Base-by-base conservation (phyloP, 179 eudicot species). In the Spergularia azorica region DNA sequence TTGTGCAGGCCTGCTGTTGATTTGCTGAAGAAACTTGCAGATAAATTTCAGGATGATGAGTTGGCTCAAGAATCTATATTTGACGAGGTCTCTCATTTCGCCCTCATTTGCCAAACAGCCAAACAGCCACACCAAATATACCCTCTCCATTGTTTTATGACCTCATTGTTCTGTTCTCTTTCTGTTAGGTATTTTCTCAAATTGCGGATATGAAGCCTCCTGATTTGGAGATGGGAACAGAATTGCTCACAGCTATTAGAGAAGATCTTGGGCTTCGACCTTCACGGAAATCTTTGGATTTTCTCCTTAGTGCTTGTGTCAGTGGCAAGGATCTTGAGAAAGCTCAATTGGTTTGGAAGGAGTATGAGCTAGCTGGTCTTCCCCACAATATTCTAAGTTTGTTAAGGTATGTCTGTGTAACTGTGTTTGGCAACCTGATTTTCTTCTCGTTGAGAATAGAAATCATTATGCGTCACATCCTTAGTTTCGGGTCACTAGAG, bases 211-310 rank as follows among this genome's bases (percentile, higher is more conserved):
- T 79, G 71, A 91, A 92, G 72, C 77, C 88, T 38, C 77, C 81
- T 63, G 83, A 86, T 81, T 46, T 92, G 77, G 77, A 90, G 76
- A 81, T 89, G 69, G 98, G 94, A 21, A 62, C 90, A 73, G 77
- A 70, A 75, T 79, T 94, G 83, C 91, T 94, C 74, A 71, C 77
- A 64, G 92, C 93, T 66, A 72, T 90, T 39, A 94, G 90, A 79
- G 81, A 92, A 70, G 92, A 92, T 71, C 81, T 92, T 61, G 84
- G 81, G 32, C 65, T 88, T 69, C 73, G 16, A 48, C 97, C 97
- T 77, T 90, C 98, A 66, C 82, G 97, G 20, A 89, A 87, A 87
- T 79, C 90, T 81, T 90, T 90, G 36, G 98, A 92, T 81, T 94
- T 94, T 83, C 92, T 94, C 39, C 97, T 94, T 13, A 77, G 82